Evolutionary conservation across 352 stramenopile species (phyloP).

Genomic region (Globisporangium paddicum): DNA sequence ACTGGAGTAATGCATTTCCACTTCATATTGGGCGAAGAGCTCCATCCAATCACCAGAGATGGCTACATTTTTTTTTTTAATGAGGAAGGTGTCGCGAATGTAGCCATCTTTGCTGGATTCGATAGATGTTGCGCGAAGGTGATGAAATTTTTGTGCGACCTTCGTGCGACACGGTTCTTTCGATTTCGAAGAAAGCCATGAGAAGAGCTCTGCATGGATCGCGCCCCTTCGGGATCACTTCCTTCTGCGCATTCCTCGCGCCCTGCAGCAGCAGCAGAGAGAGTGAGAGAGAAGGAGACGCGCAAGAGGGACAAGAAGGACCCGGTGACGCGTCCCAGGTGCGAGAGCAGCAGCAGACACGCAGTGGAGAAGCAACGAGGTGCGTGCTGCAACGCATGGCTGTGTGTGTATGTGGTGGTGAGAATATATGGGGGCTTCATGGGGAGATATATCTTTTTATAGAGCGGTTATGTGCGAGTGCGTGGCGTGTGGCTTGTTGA

Average conservation of each 20-base stretch:
- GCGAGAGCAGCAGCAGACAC: not conserved
- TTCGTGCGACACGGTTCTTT: not conserved
- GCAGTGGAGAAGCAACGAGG: no score
- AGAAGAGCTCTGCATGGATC: no score
- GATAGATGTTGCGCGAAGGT: constrained; percentile 8
- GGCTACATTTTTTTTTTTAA: constrained; percentile 8
- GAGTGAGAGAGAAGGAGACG: not conserved
- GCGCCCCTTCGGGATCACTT: not conserved
- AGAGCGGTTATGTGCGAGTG: constrained; percentile 12
- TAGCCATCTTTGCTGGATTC: not conserved
- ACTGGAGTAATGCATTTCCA: not conserved
- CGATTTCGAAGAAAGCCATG: constrained; percentile 6
- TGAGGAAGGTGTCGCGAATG: constrained; percentile 5
- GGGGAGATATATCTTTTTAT: constrained; percentile 10
- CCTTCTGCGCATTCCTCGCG: not conserved
- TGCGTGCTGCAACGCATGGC: not conserved
- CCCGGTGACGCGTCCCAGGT: not conserved
- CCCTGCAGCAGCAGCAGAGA: not conserved
- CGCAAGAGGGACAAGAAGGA: not conserved
- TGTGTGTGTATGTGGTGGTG: not conserved
- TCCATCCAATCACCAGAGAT: not conserved
- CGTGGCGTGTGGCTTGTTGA: not conserved
- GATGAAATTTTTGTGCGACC: not conserved
- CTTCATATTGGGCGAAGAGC: not conserved
- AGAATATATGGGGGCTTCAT: not conserved